Evolutionary conservation across 2,329 filamentous ascomycete genomes (phyloP).

Genomic region (Phialophora expanda): DNA sequence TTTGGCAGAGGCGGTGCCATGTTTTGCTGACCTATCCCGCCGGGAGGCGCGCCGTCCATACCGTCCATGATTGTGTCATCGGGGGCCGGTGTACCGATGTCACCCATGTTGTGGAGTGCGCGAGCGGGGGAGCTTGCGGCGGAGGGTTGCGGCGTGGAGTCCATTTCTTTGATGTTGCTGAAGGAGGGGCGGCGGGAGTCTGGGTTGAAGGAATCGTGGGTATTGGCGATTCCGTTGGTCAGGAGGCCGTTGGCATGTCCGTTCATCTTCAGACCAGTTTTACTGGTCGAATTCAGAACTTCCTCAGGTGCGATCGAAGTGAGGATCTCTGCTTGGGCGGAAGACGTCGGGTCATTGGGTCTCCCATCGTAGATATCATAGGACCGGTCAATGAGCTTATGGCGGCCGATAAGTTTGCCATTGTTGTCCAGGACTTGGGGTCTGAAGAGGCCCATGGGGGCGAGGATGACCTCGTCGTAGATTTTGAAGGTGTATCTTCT

Average conservation of each 20-base stretch:
- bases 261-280: constrained; percentile 46
- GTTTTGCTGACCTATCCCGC: constrained; percentile 23
- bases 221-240: constrained; percentile 50
- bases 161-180: constrained; percentile 66
- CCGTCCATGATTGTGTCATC: constrained; percentile 29
- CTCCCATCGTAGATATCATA: constrained; percentile 93
- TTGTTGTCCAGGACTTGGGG: constrained; percentile 77
- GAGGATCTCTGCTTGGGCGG: constrained; percentile 75
- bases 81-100: constrained; percentile 51
- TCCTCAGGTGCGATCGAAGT: constrained; percentile 55
- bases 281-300: constrained; percentile 38
- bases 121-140: constrained; percentile 81
- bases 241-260: constrained; percentile 26
- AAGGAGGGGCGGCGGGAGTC: constrained; percentile 68
- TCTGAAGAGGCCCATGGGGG: constrained; percentile 92
- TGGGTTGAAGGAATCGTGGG: constrained; percentile 62
- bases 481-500: constrained; percentile 95
- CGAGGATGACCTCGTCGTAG: constrained; percentile 94
- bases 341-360: constrained; percentile 86
- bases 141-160: constrained; percentile 81
- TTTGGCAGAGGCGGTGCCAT: constrained; percentile 32
- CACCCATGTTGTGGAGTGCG: constrained; percentile 61
- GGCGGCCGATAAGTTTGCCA: constrained; percentile 76
- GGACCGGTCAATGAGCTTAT: constrained; percentile 82
- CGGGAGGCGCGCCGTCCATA: constrained; percentile 6